Evolutionary conservation across 2,329 filamentous ascomycete genomes (phyloP).

Genomic region (Sordariomycetes sp.): DNA sequence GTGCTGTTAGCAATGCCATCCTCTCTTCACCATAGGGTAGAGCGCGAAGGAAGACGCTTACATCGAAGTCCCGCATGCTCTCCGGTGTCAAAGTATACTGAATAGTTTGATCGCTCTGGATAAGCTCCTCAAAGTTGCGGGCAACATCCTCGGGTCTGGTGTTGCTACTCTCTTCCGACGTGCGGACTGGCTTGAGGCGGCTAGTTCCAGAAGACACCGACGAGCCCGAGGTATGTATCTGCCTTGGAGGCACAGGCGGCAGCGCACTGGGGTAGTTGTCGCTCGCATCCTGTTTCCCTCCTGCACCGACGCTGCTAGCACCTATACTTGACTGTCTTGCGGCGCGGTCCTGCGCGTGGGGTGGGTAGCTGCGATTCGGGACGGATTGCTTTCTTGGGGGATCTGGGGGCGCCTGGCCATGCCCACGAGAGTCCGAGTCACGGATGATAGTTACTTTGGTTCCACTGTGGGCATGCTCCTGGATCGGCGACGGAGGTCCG

Average conservation of each 20-base stretch:
- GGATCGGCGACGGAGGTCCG: conserved; percentile 11
- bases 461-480: conserved; percentile 10
- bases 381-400: conserved; percentile 18
- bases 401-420: conserved; percentile 20
- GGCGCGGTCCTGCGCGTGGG: background rate
- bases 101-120: conserved; percentile 72
- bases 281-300: background rate
- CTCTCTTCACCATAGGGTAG: conserved; percentile 12
- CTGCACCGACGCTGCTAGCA: conserved; percentile 18
- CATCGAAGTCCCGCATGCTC: conserved; percentile 67
- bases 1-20: background rate
- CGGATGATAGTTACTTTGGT: conserved; percentile 25
- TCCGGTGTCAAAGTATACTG: conserved; percentile 75
- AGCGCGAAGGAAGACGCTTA: conserved; percentile 26
- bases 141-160: conserved; percentile 45
- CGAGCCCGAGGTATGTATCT: conserved; percentile 38
- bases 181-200: conserved; percentile 42
- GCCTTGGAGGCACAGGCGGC: conserved; percentile 13
- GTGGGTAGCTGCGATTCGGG: conserved; percentile 2
- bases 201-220: conserved; percentile 36
- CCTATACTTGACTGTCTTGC: conserved; percentile 1
- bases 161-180: conserved; percentile 44
- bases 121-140: conserved; percentile 66
- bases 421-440: conserved; percentile 16
- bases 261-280: background rate